Percentiles rank a stretch among this genome's conserved stretches.
Evolutionary conservation across 2,329 filamentous ascomycete genomes (phyloP).

Genomic region (Aplosporella prunicola): DNA sequence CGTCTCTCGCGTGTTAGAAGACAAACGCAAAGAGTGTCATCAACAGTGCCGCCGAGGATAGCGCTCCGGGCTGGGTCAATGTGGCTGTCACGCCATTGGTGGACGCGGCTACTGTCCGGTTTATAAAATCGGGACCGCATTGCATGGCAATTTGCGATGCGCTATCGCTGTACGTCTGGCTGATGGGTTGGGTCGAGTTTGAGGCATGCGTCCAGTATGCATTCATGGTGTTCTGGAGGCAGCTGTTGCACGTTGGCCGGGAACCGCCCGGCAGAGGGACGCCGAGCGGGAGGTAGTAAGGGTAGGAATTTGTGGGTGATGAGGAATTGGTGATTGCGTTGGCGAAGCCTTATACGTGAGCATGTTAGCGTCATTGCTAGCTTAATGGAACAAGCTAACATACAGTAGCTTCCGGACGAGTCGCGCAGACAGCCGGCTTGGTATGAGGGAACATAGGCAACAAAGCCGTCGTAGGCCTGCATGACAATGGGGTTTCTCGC

Average conservation of each 20-base stretch:
- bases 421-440: constrained; percentile 70
- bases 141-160: constrained; percentile 62
- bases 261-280: constrained; percentile 56
- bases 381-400: no score
- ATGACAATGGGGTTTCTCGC: constrained; percentile 59
- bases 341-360: constrained; percentile 49
- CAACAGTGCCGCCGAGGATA: constrained; percentile 5
- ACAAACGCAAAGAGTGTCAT: constrained; percentile 3
- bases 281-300: constrained; percentile 81
- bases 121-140: constrained; percentile 49
- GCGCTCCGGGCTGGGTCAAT: not conserved
- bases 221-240: constrained; percentile 71
- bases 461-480: constrained; percentile 65
- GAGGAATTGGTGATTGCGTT: constrained; percentile 70
- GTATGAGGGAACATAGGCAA: constrained; percentile 70
- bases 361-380: constrained; percentile 10
- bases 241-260: constrained; percentile 64
- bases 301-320: constrained; percentile 58
- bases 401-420: constrained; percentile 57
- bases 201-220: constrained; percentile 63
- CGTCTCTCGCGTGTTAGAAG: constrained; percentile 1
- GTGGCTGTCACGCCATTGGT: constrained; percentile 15
- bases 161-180: constrained; percentile 58
- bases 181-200: constrained; percentile 57
- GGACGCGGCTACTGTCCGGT: constrained; percentile 37